A percentile compares a stretch with the other conserved stretches of the same genome.
Conservation (phyloP, 345 rosid genomes). For the Eucalyptus erythrocorys region DNA sequence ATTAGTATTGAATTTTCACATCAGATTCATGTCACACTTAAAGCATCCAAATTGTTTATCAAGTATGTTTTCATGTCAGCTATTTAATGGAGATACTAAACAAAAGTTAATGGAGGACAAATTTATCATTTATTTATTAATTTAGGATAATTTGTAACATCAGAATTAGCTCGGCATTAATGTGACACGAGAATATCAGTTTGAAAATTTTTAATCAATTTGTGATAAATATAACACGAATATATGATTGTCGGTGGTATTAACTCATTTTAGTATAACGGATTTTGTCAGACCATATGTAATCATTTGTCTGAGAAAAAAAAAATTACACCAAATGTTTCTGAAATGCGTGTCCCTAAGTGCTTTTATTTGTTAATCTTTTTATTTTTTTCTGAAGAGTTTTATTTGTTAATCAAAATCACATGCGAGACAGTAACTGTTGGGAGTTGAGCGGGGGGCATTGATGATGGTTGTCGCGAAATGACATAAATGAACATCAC, state of each 20-base stretch:
- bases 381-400: too few species aligned
- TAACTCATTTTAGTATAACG: too few species aligned
- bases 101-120: background rate
- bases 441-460: background rate
- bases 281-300: background rate
- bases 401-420: background rate
- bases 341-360: background rate
- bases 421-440: background rate
- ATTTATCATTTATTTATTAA: too few species aligned
- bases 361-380: too few species aligned
- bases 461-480: background rate
- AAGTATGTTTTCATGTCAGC: background rate
- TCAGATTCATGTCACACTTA: background rate
- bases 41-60: background rate
- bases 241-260: accelerated
- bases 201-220: too few species aligned
- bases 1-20: too few species aligned
- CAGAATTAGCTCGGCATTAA: accelerated
- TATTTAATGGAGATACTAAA: accelerated
- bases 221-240: too few species aligned
- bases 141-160: too few species aligned
- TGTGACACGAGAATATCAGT: background rate
- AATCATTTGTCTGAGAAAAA: background rate
- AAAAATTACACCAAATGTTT: background rate
- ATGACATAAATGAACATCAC: background rate